Evolutionary conservation across 768 basidiomycete species (phyloP).

Genomic region (Agaricus subrufescens): DNA sequence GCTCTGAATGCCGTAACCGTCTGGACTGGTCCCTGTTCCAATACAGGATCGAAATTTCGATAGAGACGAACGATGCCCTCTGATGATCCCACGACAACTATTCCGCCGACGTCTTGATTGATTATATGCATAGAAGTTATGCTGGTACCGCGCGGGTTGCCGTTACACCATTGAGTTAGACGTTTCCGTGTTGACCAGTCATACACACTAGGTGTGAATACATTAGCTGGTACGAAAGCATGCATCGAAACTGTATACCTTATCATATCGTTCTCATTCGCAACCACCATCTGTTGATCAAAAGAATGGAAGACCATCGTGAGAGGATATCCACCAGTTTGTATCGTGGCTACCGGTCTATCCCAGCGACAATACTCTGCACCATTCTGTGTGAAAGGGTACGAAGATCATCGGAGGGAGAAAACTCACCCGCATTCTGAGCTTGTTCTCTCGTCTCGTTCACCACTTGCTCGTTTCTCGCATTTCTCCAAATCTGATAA

Average conservation of each 20-base stretch:
- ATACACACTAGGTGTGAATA: constrained; percentile 62
- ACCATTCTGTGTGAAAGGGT: background rate
- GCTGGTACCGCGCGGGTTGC: constrained; percentile 74
- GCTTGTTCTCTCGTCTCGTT: constrained; percentile 66
- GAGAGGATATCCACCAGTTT: constrained; percentile 54
- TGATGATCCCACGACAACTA: constrained; percentile 85
- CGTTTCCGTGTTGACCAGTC: constrained; percentile 86
- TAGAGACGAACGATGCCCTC: constrained; percentile 91
- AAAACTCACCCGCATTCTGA: constrained; percentile 62
- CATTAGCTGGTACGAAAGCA: background rate
- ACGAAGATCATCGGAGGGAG: background rate
- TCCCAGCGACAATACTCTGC: constrained; percentile 70
- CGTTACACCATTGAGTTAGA: constrained; percentile 83
- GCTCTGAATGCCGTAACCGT: constrained; percentile 95
- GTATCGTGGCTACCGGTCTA: constrained; percentile 60
- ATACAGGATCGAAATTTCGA: constrained; percentile 80
- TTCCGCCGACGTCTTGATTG: constrained; percentile 92
- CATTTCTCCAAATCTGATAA: constrained; percentile 91
- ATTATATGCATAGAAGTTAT: constrained; percentile 90
- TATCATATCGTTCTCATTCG: constrained; percentile 84
- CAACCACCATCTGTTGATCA: constrained; percentile 82
- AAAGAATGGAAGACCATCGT: constrained; percentile 89
- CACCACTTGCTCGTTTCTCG: constrained; percentile 80
- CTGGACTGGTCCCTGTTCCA: constrained; percentile 71
- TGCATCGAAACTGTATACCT: constrained; percentile 39